Base-by-base conservation (phyloP, 2,329 filamentous ascomycete genomes). In the Aspergillus sergii region DNA sequence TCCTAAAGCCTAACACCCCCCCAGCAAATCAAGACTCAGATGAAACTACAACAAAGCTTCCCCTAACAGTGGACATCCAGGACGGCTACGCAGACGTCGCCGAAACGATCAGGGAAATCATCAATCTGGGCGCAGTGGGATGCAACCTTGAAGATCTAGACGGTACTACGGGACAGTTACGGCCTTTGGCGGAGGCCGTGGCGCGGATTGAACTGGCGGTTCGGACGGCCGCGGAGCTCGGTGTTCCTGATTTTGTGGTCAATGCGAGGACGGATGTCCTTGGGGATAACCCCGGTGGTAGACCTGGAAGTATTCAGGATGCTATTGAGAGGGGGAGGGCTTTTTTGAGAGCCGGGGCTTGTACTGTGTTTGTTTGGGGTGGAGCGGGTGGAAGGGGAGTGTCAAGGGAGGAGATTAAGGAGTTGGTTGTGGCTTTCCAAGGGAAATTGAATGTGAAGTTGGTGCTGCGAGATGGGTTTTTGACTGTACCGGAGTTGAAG, bases 291-390 rank as follows among this genome's bases (percentile, higher is more conserved):
- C 26, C 56, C 10, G 68, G 76, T 2, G 50, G 82, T 19, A 36
- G 12, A 26, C 51, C 51, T 72, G 55, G 72, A 60, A 12, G 72
- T 69, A 62, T 88, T 11, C 70, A 78, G 2, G 83, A 88, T 55
- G 85, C 82, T 2, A 78, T 89, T 53, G 71, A 75, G 55, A 78
- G 88, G 0, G 87, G 86, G 0, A 83, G 81, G 62, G 82, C 81
- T n/a, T 89, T 85, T 70, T 75, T 89, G 3, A 81, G 78, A 0
- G 85, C 85, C 2, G 87, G 87, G 0, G 87, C 87, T 0, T 84
- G 81, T 14, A 88, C 84, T 0, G 80, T 87, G 0, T 89, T 88
- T 75, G 85, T 88, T 58, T 89, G 85, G 86, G 86, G 86, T 16
- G 85, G 80, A 1, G 68, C 76, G 0, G 74, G 74, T 41, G 71